phyloP scores from a whole-genome alignment of 2,329 filamentous ascomycete species.

The Penicillium sp. region DNA sequence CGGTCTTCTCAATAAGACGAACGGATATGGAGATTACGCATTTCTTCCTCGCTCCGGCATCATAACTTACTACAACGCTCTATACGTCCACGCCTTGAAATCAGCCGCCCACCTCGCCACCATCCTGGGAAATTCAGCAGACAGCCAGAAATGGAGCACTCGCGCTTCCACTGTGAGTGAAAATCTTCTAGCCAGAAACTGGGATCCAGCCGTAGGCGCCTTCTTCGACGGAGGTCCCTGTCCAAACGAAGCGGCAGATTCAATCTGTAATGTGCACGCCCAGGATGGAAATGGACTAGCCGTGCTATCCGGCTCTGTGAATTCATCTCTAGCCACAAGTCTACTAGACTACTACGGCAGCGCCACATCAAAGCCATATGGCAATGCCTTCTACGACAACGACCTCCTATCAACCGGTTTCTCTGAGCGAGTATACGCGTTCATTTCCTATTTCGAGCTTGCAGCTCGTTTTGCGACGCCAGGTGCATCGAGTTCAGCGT shows the following conservation, averaged over 20 bases:
- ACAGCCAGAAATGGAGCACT: constrained; percentile 7
- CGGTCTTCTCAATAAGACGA: constrained; percentile 46
- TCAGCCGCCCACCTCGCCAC: constrained; percentile 12
- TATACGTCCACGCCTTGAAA: constrained; percentile 17
- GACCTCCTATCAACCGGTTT: constrained; percentile 41
- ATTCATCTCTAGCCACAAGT: constrained; percentile 4
- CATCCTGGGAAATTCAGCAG: constrained; percentile 6
- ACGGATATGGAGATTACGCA: constrained; percentile 54
- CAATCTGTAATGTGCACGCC: constrained; percentile 13
- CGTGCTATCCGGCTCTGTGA: constrained; percentile 35
- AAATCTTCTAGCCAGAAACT: constrained; percentile 9
- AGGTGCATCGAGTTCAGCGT: constrained; percentile 36
- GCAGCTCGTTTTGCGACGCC: constrained; percentile 48
- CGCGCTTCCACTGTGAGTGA: constrained; percentile 4
- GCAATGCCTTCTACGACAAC: constrained; percentile 56
- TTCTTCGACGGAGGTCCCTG: constrained; percentile 13
- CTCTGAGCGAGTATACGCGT: constrained; percentile 52
- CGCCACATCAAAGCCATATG: constrained; percentile 43
- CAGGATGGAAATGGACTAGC: constrained; percentile 19
- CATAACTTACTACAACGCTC: constrained; percentile 52
- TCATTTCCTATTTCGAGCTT: constrained; percentile 56
- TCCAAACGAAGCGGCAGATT: constrained; percentile 5
- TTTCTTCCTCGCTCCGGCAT: constrained; percentile 51
- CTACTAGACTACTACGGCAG: constrained; percentile 42
- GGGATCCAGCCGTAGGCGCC: constrained; percentile 13